A percentile compares a stretch with the other conserved stretches of the same genome.
phyloP scores from a whole-genome alignment of 1,284 basidiomycete species.

The Fomitopsis betulina region DNA sequence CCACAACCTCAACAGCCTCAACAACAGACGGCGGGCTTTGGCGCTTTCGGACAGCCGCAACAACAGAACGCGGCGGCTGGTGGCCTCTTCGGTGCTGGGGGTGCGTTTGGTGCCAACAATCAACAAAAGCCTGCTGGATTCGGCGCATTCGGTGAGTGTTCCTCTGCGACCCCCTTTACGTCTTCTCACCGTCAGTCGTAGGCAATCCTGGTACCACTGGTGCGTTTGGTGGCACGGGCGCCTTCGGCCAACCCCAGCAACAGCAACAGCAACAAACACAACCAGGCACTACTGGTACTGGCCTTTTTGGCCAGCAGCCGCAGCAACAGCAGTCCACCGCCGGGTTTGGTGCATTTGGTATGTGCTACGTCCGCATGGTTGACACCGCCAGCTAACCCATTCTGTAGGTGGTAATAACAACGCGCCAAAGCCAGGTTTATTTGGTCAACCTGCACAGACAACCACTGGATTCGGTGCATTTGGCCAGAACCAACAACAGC shows the following conservation, averaged over 20 bases:
- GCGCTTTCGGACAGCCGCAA: conserved; percentile 25
- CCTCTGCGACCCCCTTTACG: background rate
- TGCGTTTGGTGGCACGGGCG: conserved; percentile 27
- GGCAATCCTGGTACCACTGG: conserved; percentile 24
- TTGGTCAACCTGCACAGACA: conserved; percentile 22
- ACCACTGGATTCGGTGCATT: conserved; percentile 28
- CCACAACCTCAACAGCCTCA: conserved; percentile 14
- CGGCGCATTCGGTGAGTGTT: conserved; percentile 29
- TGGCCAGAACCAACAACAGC: conserved; percentile 26
- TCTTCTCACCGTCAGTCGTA: conserved; percentile 7
- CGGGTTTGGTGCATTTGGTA: conserved; percentile 38
- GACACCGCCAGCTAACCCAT: background rate
- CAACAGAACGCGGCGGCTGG: conserved; percentile 19
- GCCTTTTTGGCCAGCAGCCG: conserved; percentile 39
- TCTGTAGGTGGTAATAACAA: conserved; percentile 19
- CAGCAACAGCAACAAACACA: conserved; percentile 36
- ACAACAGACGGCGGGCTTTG: conserved; percentile 12
- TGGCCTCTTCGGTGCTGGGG: conserved; percentile 35
- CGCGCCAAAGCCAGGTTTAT: conserved; percentile 39
- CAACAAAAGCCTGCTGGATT: conserved; percentile 25
- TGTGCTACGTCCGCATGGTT: background rate
- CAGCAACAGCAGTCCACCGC: conserved; percentile 23
- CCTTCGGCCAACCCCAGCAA: conserved; percentile 39
- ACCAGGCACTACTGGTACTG: conserved; percentile 28
- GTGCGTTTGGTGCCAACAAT: conserved; percentile 27